A percentile compares a stretch with the other conserved stretches of the same genome.
Conservation (phyloP, 352 stramenopile genomes). For the Aphanomyces cochlioides region DNA sequence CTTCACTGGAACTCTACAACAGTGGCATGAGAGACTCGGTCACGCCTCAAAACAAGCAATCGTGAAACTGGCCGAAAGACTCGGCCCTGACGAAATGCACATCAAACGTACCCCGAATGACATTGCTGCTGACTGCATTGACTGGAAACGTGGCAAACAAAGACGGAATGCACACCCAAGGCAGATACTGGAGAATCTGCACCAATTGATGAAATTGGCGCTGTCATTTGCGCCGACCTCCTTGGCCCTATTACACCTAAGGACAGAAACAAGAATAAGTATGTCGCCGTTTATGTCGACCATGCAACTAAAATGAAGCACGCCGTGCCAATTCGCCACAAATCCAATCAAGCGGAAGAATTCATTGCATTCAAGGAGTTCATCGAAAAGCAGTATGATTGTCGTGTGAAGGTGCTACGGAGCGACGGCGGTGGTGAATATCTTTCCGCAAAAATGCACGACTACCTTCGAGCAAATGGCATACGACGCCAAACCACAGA, state of each 20-base stretch:
- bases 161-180: constrained; percentile 1
- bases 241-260: not conserved
- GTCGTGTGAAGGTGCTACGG: not conserved
- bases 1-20: not conserved
- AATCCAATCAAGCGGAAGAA: not conserved
- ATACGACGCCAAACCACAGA: not conserved
- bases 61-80: not conserved
- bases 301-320: not conserved
- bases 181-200: constrained; percentile 1
- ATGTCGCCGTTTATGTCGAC: not conserved
- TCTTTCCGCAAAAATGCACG: not conserved
- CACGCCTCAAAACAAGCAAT: not conserved
- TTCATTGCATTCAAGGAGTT: not conserved
- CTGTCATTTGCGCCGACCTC: not conserved
- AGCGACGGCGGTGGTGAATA: constrained; percentile 1
- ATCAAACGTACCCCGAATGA: not conserved
- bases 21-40: not conserved
- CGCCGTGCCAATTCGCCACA: not conserved
- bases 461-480: not conserved
- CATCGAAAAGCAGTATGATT: not conserved
- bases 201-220: not conserved
- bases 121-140: not conserved
- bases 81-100: not conserved
- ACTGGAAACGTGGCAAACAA: constrained; percentile 4
- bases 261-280: not conserved